Evolutionary conservation across 2,329 filamentous ascomycete genomes (phyloP), one percentile per base, ranked within the genome.

Genomic region (Botrytis galanthina): DNA sequence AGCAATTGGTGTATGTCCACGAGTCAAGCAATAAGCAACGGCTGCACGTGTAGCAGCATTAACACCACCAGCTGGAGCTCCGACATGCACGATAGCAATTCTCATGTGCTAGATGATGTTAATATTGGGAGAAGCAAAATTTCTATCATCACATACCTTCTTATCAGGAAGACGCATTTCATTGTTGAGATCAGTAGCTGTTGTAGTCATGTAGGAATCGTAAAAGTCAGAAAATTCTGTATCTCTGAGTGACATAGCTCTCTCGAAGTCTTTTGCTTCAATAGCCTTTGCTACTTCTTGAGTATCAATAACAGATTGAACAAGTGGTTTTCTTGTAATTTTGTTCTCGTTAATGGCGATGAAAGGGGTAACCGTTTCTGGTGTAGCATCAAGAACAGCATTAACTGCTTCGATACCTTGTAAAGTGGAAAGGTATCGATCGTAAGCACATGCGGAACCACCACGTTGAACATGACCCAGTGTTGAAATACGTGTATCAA

Each of bases 271-370:
- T 81, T 94, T 95, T 72, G 87, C 89, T 37, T 93, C 88, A 73
- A 99, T 97, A 46, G 93, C 92, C 77, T 89, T 88, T 22, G 94
- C 89, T 0, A 98, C 93, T 72, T 92, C 88, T 82, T 98, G 92
- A 42, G 96, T 99, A 80, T 94, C 89, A 64, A 89, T 85, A 18
- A 99, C 96, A 1, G 96, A 95, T 81, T 97, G 89, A 85, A 98
- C 92, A 39, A 99, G 86, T 32, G 94, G 92, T 78, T 95, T 94
- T 72, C 95, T 90, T 76, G 94, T 91, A 81, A 99, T 98, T 85
- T 99, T 97, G 88, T 98, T 98, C 86, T 99, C 96, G 76, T 92
- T 95, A 78, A 99, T 95, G 78, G 94, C 95, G 81, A 99, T 98
- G 80, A 99, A 95, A 73, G 94, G 95, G 67, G 94, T 97, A 72